Evolutionary conservation across 169 alveolate genomes (phyloP).

Genomic region (Plasmodium inui): DNA sequence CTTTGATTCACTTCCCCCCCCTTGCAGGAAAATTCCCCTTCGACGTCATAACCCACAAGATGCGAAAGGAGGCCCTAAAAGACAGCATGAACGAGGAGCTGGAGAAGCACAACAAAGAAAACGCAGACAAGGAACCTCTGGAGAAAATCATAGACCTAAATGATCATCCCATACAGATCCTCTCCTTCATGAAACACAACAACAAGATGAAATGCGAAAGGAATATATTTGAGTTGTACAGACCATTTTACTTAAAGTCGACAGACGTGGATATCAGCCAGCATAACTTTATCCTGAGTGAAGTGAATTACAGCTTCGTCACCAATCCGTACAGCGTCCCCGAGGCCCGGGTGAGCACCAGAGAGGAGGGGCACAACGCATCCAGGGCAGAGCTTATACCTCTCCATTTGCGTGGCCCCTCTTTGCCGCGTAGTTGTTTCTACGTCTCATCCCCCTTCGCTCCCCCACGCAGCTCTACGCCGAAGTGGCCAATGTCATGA

Average conservation of each 20-base stretch:
- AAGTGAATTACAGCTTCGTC: conserved; percentile 27
- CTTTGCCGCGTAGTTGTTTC: background rate
- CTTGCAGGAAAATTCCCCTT: conserved; percentile 55
- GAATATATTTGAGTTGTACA: conserved; percentile 50
- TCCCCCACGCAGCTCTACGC: conserved; percentile 22
- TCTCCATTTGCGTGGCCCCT: background rate
- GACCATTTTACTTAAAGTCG: conserved; percentile 48
- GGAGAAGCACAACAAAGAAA: conserved; percentile 22
- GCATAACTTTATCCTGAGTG: conserved; percentile 18
- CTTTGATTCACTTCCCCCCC: background rate
- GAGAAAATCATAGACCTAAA: conserved; percentile 17
- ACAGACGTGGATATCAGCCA: conserved; percentile 19
- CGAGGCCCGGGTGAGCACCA: conserved; percentile 9
- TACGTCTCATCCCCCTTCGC: conserved; percentile 3
- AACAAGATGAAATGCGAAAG: conserved; percentile 64
- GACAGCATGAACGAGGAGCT: conserved; percentile 64
- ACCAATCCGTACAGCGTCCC: conserved; percentile 57
- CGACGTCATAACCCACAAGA: conserved; percentile 61
- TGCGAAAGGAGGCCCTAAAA: conserved; percentile 43
- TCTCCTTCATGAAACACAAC: conserved; percentile 36
- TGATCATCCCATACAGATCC: conserved; percentile 35
- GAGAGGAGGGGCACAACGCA: background rate
- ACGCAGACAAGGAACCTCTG: background rate
- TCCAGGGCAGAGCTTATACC: background rate
- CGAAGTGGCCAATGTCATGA: conserved; percentile 28